Conservation (phyloP, 1,284 basidiomycete genomes). For the Fomitiporia mediterranea region DNA sequence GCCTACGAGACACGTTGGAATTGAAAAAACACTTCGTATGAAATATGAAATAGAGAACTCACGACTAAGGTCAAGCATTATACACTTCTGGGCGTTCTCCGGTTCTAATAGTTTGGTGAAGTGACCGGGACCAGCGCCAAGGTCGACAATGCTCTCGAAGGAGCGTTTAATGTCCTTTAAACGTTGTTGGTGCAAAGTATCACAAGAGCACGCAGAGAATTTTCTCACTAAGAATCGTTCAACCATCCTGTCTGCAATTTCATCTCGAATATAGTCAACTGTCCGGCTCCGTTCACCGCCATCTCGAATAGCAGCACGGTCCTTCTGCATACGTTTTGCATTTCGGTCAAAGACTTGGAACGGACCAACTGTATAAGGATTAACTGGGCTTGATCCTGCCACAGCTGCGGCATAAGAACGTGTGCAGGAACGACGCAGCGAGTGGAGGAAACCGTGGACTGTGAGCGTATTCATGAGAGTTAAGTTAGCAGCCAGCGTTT, state of each 20-base stretch:
- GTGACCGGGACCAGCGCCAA: conserved; percentile 94
- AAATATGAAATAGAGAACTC: conserved; percentile 26
- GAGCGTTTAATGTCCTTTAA: conserved; percentile 85
- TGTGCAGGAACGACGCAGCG: conserved; percentile 6
- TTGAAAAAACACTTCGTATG: too few species aligned
- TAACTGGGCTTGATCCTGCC: conserved; percentile 21
- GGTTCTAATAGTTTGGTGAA: conserved; percentile 81
- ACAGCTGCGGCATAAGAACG: conserved; percentile 26
- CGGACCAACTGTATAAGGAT: conserved; percentile 44
- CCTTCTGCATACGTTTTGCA: conserved; percentile 79
- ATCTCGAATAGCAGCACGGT: conserved; percentile 62
- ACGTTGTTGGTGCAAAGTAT: neutral
- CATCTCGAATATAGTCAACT: conserved; percentile 91
- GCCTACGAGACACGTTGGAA: conserved; percentile 38
- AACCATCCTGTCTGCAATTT: conserved; percentile 86
- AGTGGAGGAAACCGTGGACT: neutral
- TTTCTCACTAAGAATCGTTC: conserved; percentile 75
- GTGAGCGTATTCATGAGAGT: conserved; percentile 1
- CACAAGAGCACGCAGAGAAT: neutral
- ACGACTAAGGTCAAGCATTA: conserved; percentile 91
- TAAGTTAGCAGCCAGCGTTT: too few species aligned
- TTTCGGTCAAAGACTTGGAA: conserved; percentile 88
- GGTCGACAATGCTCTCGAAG: conserved; percentile 79
- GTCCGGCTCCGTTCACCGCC: conserved; percentile 60
- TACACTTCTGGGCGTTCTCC: conserved; percentile 65